Conservation (phyloP, 805 yeast genomes). For the Yarrowia sp. region DNA sequence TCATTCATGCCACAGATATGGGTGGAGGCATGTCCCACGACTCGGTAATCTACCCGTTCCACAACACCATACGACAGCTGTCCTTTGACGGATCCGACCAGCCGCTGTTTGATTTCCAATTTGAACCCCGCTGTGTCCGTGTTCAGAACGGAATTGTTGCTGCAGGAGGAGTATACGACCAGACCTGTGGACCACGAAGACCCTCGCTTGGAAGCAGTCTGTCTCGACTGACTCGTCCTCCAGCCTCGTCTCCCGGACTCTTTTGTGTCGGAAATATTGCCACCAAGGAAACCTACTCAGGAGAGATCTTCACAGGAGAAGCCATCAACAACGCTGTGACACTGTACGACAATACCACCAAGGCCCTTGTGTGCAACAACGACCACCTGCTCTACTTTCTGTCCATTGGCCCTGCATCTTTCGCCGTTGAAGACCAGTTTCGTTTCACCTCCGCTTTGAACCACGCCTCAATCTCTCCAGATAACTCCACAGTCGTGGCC, state of each 20-base stretch:
- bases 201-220: conserved; percentile 35
- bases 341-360: conserved; percentile 43
- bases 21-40: conserved; percentile 36
- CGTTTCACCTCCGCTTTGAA: conserved; percentile 3
- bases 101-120: conserved; percentile 51
- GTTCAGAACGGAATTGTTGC: conserved; percentile 49
- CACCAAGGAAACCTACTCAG: conserved; percentile 47
- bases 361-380: conserved; percentile 75
- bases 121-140: conserved; percentile 67
- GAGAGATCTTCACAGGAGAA: conserved; percentile 57
- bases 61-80: conserved; percentile 49
- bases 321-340: conserved; percentile 77
- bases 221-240: conserved; percentile 3
- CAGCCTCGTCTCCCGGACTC: conserved; percentile 49
- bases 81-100: conserved; percentile 42
- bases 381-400: conserved; percentile 68
- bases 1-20: conserved; percentile 49
- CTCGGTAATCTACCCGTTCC: conserved; percentile 55
- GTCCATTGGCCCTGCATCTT: conserved; percentile 42
- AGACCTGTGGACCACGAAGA: conserved; percentile 30
- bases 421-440: conserved; percentile 3
- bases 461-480: conserved; percentile 24
- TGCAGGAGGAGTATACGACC: conserved; percentile 51
- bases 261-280: conserved; percentile 55
- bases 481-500: conserved; percentile 43